Conservation (phyloP, 305 asterid genomes). For the Fraxinus sp. region DNA sequence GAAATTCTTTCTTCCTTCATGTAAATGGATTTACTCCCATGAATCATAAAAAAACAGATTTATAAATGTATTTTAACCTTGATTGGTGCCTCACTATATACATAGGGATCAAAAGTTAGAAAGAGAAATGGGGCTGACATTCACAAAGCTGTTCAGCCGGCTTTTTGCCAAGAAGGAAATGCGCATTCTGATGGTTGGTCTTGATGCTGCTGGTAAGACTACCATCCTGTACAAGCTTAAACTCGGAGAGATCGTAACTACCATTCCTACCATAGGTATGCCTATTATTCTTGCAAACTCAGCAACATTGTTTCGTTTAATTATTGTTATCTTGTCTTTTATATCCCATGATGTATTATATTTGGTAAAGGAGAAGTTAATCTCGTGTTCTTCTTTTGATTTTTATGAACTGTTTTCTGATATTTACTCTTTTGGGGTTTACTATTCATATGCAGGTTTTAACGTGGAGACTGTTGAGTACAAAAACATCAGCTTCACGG, state of each 20-base stretch:
- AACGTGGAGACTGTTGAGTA: too few relatives aligned
- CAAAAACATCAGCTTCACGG: too few relatives aligned
- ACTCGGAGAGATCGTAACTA: slow-evolving; percentile 36
- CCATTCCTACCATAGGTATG: slow-evolving; percentile 36
- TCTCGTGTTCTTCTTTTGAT: too few relatives aligned
- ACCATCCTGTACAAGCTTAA: slow-evolving; percentile 40
- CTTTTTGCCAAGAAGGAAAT: slow-evolving; percentile 38
- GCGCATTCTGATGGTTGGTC: slow-evolving; percentile 42
- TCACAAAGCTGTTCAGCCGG: slow-evolving; percentile 36
- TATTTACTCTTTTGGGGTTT: too few relatives aligned
- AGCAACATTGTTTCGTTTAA: too few relatives aligned
- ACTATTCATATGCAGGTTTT: too few relatives aligned
- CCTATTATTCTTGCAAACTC: too few relatives aligned
- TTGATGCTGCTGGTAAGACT: slow-evolving; percentile 42
- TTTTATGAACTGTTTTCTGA: too few relatives aligned
- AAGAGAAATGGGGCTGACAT: slow-evolving; percentile 32
- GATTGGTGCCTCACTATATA: neutral
- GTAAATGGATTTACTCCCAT: neutral
- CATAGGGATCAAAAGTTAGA: slow-evolving; percentile 23
- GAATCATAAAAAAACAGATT: neutral
- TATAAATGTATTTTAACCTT: neutral
- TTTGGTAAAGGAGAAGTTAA: too few relatives aligned
- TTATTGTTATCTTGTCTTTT: too few relatives aligned
- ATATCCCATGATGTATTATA: too few relatives aligned
- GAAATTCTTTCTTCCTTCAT: neutral